These are phyloP conservation scores for Ilyonectria mors-panacis DNA, from an alignment of 2,329 filamentous ascomycete genomes.

Conservation along the genomic window DNA sequence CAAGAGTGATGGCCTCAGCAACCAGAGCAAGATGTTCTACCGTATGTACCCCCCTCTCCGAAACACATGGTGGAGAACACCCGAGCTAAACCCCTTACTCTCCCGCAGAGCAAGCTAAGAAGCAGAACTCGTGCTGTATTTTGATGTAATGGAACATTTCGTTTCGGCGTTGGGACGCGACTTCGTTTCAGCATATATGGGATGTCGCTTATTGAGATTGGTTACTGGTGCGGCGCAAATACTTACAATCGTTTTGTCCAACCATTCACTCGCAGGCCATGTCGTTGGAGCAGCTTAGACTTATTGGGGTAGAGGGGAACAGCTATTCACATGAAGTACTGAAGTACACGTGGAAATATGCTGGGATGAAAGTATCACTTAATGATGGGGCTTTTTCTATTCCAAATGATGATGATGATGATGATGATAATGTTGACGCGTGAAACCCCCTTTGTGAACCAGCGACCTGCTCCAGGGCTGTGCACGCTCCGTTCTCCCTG, in stretches of 20 bases:
- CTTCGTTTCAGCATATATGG: conserved; percentile 50
- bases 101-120: conserved; percentile 75
- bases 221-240: conserved; percentile 50
- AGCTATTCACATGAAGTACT: conserved; percentile 17
- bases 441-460: conserved; percentile 27
- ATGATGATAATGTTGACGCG: conserved; percentile 11
- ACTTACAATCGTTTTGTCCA: conserved; percentile 46
- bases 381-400: conserved; percentile 32
- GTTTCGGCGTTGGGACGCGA: conserved; percentile 52
- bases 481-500: conserved; percentile 29
- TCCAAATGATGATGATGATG: conserved; percentile 35
- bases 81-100: conserved; percentile 21
- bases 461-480: conserved; percentile 34
- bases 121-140: conserved; percentile 83
- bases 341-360: conserved; percentile 23
- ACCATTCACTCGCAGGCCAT: conserved; percentile 42
- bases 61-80: conserved; percentile 3
- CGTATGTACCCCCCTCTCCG: conserved; percentile 64
- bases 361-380: conserved; percentile 29
- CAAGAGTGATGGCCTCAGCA: conserved; percentile 92
- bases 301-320: conserved; percentile 8
- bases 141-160: conserved; percentile 69
- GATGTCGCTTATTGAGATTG: conserved; percentile 51
- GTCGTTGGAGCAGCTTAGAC: conserved; percentile 41
- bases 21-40: conserved; percentile 98